These are phyloP conservation scores for Phialophora macrospora DNA, from an alignment of 2,329 filamentous ascomycete species.

Conservation along the genomic window DNA sequence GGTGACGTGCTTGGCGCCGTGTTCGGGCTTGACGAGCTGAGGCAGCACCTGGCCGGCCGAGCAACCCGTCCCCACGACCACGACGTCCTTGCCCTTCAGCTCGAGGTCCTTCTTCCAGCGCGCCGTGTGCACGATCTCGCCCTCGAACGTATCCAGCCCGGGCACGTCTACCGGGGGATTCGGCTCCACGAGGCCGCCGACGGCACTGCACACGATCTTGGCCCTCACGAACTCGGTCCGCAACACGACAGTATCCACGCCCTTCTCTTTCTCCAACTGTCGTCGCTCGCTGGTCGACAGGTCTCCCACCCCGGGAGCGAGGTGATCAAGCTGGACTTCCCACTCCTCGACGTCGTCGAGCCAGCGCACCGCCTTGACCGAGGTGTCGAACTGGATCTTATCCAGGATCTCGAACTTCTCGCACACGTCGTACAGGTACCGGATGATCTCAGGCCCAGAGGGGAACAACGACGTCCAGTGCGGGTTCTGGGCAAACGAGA, in stretches of 20 bases:
- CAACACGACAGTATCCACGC: slow-evolving; percentile 54
- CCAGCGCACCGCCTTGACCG: slow-evolving; percentile 60
- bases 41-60: slow-evolving; percentile 64
- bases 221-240: slow-evolving; percentile 58
- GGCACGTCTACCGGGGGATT: slow-evolving; percentile 55
- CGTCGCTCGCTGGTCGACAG: slow-evolving; percentile 55
- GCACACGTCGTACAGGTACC: slow-evolving; percentile 61
- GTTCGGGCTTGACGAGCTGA: slow-evolving; percentile 51
- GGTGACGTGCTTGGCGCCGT: slow-evolving; percentile 61
- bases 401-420: slow-evolving; percentile 57
- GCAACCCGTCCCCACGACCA: slow-evolving; percentile 64
- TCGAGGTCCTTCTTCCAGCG: slow-evolving; percentile 58
- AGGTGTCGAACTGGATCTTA: slow-evolving; percentile 64
- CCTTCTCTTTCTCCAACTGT: slow-evolving; percentile 51
- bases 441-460: slow-evolving; percentile 55
- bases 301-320: slow-evolving; percentile 61
- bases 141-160: slow-evolving; percentile 60
- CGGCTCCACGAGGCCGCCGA: slow-evolving; percentile 60
- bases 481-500: slow-evolving; percentile 60
- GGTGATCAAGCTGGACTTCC: slow-evolving; percentile 59
- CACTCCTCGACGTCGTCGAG: slow-evolving; percentile 60
- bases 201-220: slow-evolving; percentile 61
- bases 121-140: slow-evolving; percentile 63
- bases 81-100: slow-evolving; percentile 60
- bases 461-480: slow-evolving; percentile 58